These are phyloP conservation scores for Magnolia changhungtana DNA, from an alignment of 164 flowering plant genomes.

Conservation along the genomic window DNA sequence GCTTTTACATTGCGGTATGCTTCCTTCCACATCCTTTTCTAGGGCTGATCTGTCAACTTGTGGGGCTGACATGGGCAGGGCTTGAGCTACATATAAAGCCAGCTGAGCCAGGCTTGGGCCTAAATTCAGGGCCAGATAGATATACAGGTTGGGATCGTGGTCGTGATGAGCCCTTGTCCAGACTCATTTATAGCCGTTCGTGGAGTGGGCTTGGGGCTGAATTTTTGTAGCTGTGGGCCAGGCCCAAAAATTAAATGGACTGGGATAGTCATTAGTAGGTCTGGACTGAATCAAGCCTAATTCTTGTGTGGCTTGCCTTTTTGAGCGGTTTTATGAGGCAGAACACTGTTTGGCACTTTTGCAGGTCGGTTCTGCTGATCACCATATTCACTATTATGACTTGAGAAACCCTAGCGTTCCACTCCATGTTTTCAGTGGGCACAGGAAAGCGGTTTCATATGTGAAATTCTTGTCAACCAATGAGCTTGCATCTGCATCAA, in stretches of 20 bases:
- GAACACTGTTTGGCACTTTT: slow-evolving; percentile 16
- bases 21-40: slow-evolving; percentile 2
- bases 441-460: slow-evolving; percentile 91
- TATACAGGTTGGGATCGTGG: not conserved
- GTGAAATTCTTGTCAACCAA: slow-evolving; percentile 85
- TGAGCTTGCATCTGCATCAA: slow-evolving; percentile 98
- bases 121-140: not conserved
- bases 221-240: not conserved
- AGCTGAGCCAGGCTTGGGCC: not conserved
- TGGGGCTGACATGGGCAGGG: not conserved
- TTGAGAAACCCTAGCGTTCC: slow-evolving; percentile 80
- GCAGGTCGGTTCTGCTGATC: slow-evolving; percentile 98
- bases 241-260: not conserved
- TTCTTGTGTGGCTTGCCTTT: not conserved
- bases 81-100: not conserved
- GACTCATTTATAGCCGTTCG: not conserved
- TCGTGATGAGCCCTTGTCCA: not conserved
- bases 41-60: not conserved
- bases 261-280: not conserved
- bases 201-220: not conserved
- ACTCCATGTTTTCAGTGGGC: slow-evolving; percentile 82
- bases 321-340: not conserved
- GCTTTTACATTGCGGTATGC: slow-evolving; percentile 75
- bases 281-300: not conserved
- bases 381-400: slow-evolving; percentile 92